Percentiles rank a stretch among this genome's conserved stretches.
Conservation (phyloP, 1,284 basidiomycete species). For the Cutaneotrichosporon curvatum region DNA sequence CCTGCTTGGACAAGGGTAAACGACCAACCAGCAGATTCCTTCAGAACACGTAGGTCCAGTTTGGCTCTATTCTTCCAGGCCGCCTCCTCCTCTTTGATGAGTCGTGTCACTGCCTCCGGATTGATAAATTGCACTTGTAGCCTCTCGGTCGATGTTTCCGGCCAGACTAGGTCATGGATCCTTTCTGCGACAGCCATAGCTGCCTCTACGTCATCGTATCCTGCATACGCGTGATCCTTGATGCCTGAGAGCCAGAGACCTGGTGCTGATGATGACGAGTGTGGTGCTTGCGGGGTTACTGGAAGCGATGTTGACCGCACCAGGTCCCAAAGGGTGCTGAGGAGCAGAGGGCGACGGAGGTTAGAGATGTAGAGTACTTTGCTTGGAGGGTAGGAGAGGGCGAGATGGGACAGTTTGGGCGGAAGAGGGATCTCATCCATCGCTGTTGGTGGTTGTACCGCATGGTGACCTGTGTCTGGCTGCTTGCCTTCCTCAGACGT, state of each 20-base stretch:
- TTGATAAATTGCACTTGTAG: constrained; percentile 42
- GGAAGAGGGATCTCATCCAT: constrained; percentile 29
- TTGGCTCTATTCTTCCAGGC: constrained; percentile 28
- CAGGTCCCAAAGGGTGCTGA: constrained; percentile 10
- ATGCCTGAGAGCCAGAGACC: constrained; percentile 42
- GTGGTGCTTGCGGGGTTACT: constrained; percentile 15
- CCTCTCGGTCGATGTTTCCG: constrained; percentile 28
- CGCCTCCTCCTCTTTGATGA: constrained; percentile 37
- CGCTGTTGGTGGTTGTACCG: not conserved
- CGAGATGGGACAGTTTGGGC: constrained; percentile 28
- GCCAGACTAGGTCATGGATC: constrained; percentile 25
- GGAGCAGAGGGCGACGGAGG: constrained; percentile 40
- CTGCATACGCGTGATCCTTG: constrained; percentile 42
- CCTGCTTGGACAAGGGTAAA: too few species aligned
- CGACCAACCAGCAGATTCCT: too few species aligned
- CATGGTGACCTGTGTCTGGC: not conserved
- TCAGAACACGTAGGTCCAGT: too few species aligned
- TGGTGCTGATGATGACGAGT: constrained; percentile 15
- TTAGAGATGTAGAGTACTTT: constrained; percentile 41
- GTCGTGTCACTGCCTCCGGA: constrained; percentile 20
- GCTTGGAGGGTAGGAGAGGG: constrained; percentile 31
- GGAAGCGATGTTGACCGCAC: not conserved
- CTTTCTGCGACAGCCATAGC: constrained; percentile 24
- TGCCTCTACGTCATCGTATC: constrained; percentile 18
- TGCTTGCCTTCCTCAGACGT: too few species aligned